phyloP scores from a whole-genome alignment of 495 filamentous ascomycete genomes.

The Platismatia glauca region DNA sequence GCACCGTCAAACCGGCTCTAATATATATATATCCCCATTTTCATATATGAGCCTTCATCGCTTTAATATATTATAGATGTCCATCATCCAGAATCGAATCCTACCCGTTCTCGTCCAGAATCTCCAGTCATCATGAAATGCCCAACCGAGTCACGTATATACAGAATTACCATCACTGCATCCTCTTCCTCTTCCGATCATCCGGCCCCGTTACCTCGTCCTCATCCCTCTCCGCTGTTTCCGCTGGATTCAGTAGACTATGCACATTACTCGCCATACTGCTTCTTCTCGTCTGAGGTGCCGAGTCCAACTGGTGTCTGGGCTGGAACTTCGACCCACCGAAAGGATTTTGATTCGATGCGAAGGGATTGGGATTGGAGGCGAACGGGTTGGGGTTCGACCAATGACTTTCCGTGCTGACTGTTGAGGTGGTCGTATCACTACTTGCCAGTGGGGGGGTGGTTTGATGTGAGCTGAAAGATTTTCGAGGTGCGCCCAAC shows the following conservation, averaged over 20 bases:
- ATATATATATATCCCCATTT: background rate
- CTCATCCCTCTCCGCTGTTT: slow-evolving; percentile 62
- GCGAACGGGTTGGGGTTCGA: slow-evolving; percentile 31
- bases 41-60: background rate
- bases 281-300: slow-evolving; percentile 58
- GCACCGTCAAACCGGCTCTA: background rate
- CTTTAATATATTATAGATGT: background rate
- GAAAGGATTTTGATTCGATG: slow-evolving; percentile 35
- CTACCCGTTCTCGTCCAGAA: background rate
- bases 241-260: slow-evolving; percentile 75
- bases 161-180: slow-evolving; percentile 38
- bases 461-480: slow-evolving; percentile 56
- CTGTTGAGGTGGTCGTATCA: slow-evolving; percentile 40
- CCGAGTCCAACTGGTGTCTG: slow-evolving; percentile 29
- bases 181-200: slow-evolving; percentile 73
- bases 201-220: slow-evolving; percentile 46
- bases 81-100: background rate
- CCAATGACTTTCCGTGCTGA: slow-evolving; percentile 50
- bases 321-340: slow-evolving; percentile 40
- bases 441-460: slow-evolving; percentile 53
- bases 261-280: slow-evolving; percentile 75
- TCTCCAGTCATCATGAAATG: background rate
- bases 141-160: background rate
- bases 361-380: background rate
- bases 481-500: slow-evolving; percentile 52